A percentile compares a stretch with the other conserved stretches of the same genome.
Evolutionary conservation across 768 basidiomycete species (phyloP).

Genomic region (Suillus brevipes): DNA sequence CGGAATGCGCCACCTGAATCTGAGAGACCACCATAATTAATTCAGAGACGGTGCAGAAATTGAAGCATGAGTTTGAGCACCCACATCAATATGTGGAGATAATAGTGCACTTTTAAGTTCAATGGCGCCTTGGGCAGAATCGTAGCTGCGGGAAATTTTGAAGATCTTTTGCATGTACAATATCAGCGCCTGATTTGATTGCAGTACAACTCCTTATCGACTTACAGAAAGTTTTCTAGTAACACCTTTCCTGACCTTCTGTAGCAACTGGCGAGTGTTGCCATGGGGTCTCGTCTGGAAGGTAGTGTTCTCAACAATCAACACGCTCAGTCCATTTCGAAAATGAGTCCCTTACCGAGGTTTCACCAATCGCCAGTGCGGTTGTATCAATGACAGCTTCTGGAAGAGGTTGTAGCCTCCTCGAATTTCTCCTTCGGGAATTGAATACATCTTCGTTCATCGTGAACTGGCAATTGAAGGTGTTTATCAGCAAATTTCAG

Average conservation of each 20-base stretch:
- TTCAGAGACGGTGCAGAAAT: background rate
- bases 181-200: background rate
- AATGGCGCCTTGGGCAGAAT: background rate
- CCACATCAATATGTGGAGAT: background rate
- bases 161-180: background rate
- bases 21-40: background rate
- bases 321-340: background rate
- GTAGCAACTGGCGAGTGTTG: background rate
- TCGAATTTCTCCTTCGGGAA: background rate
- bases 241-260: background rate
- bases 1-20: background rate
- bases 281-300: background rate
- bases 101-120: background rate
- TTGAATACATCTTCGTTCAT: constrained; percentile 1
- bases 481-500: background rate
- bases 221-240: background rate
- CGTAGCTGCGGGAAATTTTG: background rate
- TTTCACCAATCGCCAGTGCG: background rate
- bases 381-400: background rate
- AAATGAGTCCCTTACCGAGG: background rate
- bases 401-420: background rate
- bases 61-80: background rate
- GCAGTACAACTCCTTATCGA: background rate
- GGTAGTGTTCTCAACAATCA: background rate
- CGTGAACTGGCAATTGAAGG: background rate